Base-by-base conservation (phyloP, 306 rosid species). In the Dicorynia guianensis region DNA sequence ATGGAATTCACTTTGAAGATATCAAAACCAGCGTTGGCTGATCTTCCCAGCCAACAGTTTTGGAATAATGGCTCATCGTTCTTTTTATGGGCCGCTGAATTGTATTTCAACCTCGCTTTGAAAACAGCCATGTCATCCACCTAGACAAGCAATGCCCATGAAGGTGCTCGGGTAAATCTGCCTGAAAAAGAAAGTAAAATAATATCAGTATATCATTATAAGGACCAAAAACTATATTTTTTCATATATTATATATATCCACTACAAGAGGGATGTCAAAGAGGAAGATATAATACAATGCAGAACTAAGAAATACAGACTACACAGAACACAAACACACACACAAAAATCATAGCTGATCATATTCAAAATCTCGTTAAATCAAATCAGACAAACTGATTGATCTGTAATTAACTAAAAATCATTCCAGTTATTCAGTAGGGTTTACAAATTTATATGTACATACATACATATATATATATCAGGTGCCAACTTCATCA, bases 111-210 rank as follows among this genome's bases (percentile, higher is more conserved):
- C 73, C 80, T 82, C 86, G 67, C 69, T 74, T 71, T 52, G 74
- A 72, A 42, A 87, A 84, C 54, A 86, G 46, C 92, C 95, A 87
- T 76, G 76, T 75, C 83, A 90, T 88, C 98, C 98, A 94, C 55
- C 74, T 91, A 7, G 86, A 86, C 78, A 91, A 81, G 83, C 90
- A 87, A 42, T 87, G 83, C 74, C 72, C 85, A 11, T 93, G 91
- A 75, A 91, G 87, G 86, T 85, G 83, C 66, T 91, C 95, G 0
- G 98, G 97, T 75, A 94, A 82, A 87, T 94, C 98, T 59, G 44
- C 93, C 98, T 93, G 76, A 30, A 87, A 82, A 88, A 47, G 77
- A 18, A 57, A 71, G 69, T 18, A 8, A 55, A 38, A 80, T 14
- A 74, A 53, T 67, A 81, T 69, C 62, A 54, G 71, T 60, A 17